These are phyloP conservation scores for Pyrenula aspistea DNA, from an alignment of 495 filamentous ascomycete genomes.

Conservation along the genomic window DNA sequence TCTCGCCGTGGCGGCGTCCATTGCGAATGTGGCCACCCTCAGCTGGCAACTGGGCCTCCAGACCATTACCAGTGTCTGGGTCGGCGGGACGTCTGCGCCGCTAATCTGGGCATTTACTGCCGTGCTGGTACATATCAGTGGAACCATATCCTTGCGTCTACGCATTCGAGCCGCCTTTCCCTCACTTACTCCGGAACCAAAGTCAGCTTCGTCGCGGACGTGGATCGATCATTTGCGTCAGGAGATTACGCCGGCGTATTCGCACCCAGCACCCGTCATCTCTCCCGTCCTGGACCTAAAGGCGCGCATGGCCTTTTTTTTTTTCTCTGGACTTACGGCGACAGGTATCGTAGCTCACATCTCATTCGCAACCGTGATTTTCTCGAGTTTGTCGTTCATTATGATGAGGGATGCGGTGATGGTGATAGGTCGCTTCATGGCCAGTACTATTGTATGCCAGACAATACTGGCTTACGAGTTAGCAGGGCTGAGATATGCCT, in stretches of 20 bases:
- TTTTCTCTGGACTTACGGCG: background rate
- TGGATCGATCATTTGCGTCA: background rate
- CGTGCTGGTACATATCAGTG: background rate
- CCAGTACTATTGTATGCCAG: background rate
- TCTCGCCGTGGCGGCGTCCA: background rate
- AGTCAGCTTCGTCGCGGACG: background rate
- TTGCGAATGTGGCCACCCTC: background rate
- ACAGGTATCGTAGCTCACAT: background rate
- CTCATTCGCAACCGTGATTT: background rate
- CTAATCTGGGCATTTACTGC: background rate
- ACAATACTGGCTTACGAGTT: background rate
- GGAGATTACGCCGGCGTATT: background rate
- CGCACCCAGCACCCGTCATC: background rate
- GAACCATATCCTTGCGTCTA: background rate
- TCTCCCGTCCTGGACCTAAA: too few species aligned
- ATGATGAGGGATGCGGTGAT: background rate
- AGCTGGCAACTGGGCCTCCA: background rate
- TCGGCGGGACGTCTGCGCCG: background rate
- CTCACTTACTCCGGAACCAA: background rate
- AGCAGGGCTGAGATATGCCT: too few species aligned
- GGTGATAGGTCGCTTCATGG: background rate
- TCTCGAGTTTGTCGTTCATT: background rate
- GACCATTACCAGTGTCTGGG: background rate
- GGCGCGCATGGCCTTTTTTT: background rate
- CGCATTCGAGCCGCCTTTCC: background rate